Conservation (phyloP, 108 stramenopile species). For the Hondaea fermentalgiana region DNA sequence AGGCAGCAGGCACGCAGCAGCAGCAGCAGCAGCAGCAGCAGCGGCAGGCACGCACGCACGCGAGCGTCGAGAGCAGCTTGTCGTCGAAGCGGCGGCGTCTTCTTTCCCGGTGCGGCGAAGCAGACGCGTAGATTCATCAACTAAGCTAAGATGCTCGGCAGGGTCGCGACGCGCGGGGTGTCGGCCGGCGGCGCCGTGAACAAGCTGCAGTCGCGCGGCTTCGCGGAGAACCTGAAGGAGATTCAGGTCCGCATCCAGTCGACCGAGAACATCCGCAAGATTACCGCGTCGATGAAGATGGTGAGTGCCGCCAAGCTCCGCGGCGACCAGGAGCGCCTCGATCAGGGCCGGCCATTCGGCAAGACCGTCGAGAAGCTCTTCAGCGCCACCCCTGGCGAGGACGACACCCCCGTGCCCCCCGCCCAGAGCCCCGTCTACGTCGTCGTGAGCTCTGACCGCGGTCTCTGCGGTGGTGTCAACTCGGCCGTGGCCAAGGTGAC, state of each 20-base stretch:
- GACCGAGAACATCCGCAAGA: constrained; percentile 97
- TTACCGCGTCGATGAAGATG: constrained; percentile 99
- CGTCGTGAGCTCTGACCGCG: constrained; percentile 87
- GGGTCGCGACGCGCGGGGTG: neutral
- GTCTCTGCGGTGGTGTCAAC: constrained; percentile 98
- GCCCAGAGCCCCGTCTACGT: constrained; percentile 70
- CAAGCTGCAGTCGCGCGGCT: constrained; percentile 9
- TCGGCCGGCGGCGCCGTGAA: neutral
- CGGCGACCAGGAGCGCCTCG: constrained; percentile 77
- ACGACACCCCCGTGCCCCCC: constrained; percentile 55
- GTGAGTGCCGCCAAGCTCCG: constrained; percentile 98
- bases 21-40: no score
- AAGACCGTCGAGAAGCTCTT: constrained; percentile 45
- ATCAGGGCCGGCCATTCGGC: constrained; percentile 42
- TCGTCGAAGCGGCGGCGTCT: no score
- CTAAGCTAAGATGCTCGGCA: neutral
- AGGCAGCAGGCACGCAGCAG: no score
- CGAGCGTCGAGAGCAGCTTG: no score
- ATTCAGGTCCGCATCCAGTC: constrained; percentile 78
- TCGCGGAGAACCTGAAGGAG: constrained; percentile 17
- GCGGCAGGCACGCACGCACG: no score
- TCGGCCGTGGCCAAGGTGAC: constrained; percentile 77
- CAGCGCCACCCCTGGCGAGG: constrained; percentile 56
- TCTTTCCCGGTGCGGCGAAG: no score
- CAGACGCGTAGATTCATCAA: neutral